Evolutionary conservation across 2,329 filamentous ascomycete species (phyloP), one percentile per base, ranked within the genome.

Genomic region (Chaetomiaceae sp.): DNA sequence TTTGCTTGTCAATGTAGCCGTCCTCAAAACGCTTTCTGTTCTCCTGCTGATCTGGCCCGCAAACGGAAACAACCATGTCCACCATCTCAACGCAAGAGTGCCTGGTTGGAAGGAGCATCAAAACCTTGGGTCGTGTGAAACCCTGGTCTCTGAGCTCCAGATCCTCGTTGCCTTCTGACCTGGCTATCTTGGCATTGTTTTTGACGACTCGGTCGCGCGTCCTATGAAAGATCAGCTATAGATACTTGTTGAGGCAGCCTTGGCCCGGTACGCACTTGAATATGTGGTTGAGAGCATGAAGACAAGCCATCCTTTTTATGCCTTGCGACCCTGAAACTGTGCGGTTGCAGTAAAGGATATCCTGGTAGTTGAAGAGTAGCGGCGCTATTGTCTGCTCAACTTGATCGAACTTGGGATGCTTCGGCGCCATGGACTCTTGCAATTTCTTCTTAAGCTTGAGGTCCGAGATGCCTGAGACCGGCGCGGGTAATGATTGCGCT

Each of bases 11-110:
- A 6, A 85, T 77, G 69, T 91, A 99, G 1, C 81, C 82, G 51
- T 96, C 91, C 33, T 92, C 79, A 64, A 99, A 97, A 0, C 94
- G 84, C 68, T 95, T 94, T 62, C 88, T 87, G 72, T 97, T 96
- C 69, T 97, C 94, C 67, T 96, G 89, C 64, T 96, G 91, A 53
- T 96, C 91, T 0, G 90, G 87, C 55, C 86, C 78, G 69, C 85
- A 89, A 21, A 96, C 71, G 5, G 82, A 77, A 37, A 86, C 85
- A 40, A 99, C 90, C 36, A 80, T 81, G 44, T 95, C 83, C 33
- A 96, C 77, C 61, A 88, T 85, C 45, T 84, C 83, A 25, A 87
- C 86, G 60, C 90, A 95, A 0, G 90, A 86, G 65, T 96, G 85
- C 51, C 91, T 83, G 0, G 94, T 97, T 3, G 94, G 92, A 0